These are phyloP conservation scores for Leishmania tropica DNA, from an alignment of 208 protist genomes.

Conservation along the genomic window DNA sequence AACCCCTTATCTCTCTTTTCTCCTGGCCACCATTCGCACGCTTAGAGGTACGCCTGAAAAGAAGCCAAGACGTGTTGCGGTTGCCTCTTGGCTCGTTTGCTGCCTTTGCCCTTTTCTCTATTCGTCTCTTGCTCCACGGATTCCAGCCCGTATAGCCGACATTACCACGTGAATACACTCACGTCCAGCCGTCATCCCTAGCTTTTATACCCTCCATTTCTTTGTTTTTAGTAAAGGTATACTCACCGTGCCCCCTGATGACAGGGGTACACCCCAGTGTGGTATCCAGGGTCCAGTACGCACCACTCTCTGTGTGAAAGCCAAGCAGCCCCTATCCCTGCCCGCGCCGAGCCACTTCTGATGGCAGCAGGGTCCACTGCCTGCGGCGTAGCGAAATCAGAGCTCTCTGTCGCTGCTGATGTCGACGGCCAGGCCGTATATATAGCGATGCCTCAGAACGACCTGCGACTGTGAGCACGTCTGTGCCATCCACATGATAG, in stretches of 20 bases:
- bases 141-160: neutral
- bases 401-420: neutral
- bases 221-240: neutral
- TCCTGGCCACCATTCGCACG: neutral
- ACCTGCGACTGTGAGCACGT: neutral
- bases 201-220: neutral
- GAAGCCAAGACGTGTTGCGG: neutral
- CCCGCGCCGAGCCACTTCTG: neutral
- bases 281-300: neutral
- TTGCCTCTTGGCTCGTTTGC: neutral
- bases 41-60: neutral
- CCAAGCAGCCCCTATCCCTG: neutral
- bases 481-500: neutral
- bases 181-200: neutral
- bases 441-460: neutral
- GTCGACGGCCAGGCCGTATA: neutral
- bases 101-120: neutral
- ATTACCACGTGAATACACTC: neutral
- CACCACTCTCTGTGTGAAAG: neutral
- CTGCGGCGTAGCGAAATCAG: neutral
- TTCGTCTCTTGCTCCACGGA: neutral
- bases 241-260: neutral
- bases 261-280: neutral
- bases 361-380: neutral
- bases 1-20: neutral